Conservation (phyloP, 2,329 filamentous ascomycete species). For the Albifimbria verrucaria region DNA sequence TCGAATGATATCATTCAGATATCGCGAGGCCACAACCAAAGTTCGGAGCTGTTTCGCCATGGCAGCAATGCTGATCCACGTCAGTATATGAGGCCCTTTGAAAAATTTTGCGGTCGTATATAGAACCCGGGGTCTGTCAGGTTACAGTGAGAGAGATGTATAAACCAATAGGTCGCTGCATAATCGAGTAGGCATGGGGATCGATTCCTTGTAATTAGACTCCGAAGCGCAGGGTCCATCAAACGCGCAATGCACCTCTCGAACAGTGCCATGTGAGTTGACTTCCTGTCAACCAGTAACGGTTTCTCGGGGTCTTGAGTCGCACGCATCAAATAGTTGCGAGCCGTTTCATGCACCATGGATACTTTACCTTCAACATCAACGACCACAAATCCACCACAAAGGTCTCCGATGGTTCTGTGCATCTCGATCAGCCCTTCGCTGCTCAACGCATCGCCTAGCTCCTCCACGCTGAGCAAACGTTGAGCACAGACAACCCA, state of each 20-base stretch:
- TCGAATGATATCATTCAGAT: slow-evolving; percentile 12
- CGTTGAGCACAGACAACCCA: slow-evolving; percentile 20
- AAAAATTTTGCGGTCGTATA: not conserved
- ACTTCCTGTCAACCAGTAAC: slow-evolving; percentile 10
- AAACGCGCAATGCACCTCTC: slow-evolving; percentile 16
- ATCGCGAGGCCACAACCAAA: not conserved
- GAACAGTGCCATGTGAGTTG: slow-evolving; percentile 17
- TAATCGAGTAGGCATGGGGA: slow-evolving; percentile 15
- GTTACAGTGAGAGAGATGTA: not conserved
- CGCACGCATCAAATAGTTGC: slow-evolving; percentile 32
- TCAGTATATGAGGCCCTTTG: not conserved
- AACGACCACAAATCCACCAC: slow-evolving; percentile 26
- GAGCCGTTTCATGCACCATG: slow-evolving; percentile 32
- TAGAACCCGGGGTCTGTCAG: not conserved
- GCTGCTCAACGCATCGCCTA: slow-evolving; percentile 17
- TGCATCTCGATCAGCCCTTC: slow-evolving; percentile 19
- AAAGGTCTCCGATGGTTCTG: slow-evolving; percentile 21
- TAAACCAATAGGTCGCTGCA: slow-evolving; percentile 10
- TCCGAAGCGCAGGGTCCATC: slow-evolving; percentile 9
- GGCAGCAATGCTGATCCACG: not conserved
- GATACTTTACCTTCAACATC: slow-evolving; percentile 22
- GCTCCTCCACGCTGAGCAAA: slow-evolving; percentile 16
- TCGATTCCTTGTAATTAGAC: slow-evolving; percentile 3
- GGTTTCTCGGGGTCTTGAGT: slow-evolving; percentile 3
- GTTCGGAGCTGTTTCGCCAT: not conserved